Evolutionary conservation across 75 land plant genomes (phyloP), one percentile per base, ranked within the genome.

Genomic region (Selaginella moellendorffii): DNA sequence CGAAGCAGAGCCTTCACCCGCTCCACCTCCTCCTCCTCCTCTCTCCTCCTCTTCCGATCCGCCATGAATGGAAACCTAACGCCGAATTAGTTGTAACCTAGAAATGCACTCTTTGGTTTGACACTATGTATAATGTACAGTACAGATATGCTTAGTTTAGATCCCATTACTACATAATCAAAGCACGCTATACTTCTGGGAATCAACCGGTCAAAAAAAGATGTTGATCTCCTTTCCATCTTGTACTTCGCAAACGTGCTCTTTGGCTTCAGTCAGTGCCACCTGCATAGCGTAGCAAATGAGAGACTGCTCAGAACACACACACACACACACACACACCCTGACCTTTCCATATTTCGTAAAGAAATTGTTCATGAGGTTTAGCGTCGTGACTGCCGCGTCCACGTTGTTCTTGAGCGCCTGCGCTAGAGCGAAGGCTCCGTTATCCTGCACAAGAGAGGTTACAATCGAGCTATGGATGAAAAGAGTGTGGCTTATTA

Each of bases 291-390:
- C 5, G 46, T 36, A 36, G 46, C 46, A 36, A 36, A 36, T 36
- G n/a, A 36, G 5, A 36, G 14, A 5, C 46, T 36, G 46, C 46
- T 36, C 10, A 36, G 5, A 36, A 5, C 46, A 36, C 46, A 36
- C 46, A 36, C 46, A 36, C 46, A 36, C 14, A 36, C 14, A 36
- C 14, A 36, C 14, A 64, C 31, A 18, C 28, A 28, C 24, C 31
- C 66, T 28, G 36, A 85, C 99, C 92, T 90, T 90, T 22, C 99
- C 99, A 76, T 82, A 79, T 80, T 89, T 95, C n/a, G 99, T 95
- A 12, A 95, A 64, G 53, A 90, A 86, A 67, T 95, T 95, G 68
- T 69, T 90, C 1, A 83, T 70, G 58, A 95, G 82, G 60, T 90
- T 90, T 42, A 95, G 59, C 19, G 82, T 80, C 22, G 76, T 76